Evolutionary conservation across 202 grass and related monocot species (phyloP).

Genomic region (Digitaria exilis): DNA sequence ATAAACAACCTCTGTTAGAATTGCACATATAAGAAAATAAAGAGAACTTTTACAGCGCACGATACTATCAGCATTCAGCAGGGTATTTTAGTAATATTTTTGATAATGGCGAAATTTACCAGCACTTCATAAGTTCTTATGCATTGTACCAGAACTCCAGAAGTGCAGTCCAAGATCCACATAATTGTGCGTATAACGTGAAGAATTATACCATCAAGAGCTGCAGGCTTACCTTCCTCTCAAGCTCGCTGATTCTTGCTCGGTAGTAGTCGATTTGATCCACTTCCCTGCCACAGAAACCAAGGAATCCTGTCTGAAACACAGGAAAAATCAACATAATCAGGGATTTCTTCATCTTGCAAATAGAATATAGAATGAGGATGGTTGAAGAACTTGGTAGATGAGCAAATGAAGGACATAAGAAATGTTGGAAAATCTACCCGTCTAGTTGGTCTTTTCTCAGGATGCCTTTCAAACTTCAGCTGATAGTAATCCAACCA

Average conservation of each 20-base stretch:
- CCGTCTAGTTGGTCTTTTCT: constrained; percentile 66
- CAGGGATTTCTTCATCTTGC: neutral
- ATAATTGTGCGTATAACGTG: neutral
- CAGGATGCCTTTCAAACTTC: constrained; percentile 90
- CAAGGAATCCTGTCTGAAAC: constrained; percentile 79
- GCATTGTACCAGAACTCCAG: neutral
- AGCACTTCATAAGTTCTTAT: neutral
- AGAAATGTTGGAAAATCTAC: constrained; percentile 44
- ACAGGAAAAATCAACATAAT: constrained; percentile 30
- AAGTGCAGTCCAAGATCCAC: neutral
- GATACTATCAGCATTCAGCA: neutral
- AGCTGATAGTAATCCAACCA: constrained; percentile 94
- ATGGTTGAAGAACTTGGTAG: neutral
- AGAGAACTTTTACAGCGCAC: neutral
- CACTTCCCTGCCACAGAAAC: constrained; percentile 78
- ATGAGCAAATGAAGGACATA: neutral
- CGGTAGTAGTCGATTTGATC: constrained; percentile 87
- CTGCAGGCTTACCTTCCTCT: constrained; percentile 62
- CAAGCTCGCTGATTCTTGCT: constrained; percentile 71
- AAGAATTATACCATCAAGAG: neutral
- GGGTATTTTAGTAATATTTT: neutral
- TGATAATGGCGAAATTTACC: neutral
- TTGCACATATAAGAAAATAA: neutral
- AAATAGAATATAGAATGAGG: neutral
- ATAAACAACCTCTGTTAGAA: constrained; percentile 18